Conservation (phyloP, 805 yeast genomes). For the Lachancea fermentati region DNA sequence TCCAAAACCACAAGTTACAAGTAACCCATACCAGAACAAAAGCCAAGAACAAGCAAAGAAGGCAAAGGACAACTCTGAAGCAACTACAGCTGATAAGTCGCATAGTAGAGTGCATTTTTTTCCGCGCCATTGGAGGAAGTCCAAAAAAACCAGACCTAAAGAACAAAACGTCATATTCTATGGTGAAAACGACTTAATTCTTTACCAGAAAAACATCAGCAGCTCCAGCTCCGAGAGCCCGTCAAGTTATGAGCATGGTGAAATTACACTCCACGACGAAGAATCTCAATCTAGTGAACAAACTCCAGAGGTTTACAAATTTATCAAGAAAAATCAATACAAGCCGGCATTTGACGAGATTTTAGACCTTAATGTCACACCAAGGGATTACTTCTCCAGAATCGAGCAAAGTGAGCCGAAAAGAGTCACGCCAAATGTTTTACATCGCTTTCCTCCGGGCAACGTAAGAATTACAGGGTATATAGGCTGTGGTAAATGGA, state of each 20-base stretch:
- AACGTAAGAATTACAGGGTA: slow-evolving; percentile 18
- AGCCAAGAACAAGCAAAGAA: neutral
- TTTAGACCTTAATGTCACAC: slow-evolving; percentile 9
- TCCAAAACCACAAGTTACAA: neutral
- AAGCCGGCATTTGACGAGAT: neutral
- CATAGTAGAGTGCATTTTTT: neutral
- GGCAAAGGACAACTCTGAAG: neutral
- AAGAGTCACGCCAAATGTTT: neutral
- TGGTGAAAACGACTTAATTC: neutral
- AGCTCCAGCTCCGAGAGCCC: neutral
- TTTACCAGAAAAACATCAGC: neutral
- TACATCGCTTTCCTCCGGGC: slow-evolving; percentile 6
- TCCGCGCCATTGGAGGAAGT: neutral
- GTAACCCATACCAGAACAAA: neutral
- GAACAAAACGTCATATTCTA: neutral
- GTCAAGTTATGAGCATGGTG: neutral
- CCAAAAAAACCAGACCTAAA: neutral
- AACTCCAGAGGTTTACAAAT: slow-evolving; percentile 1
- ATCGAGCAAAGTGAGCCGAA: neutral
- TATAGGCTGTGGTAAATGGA: slow-evolving; percentile 20
- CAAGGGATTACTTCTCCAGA: slow-evolving; percentile 8
- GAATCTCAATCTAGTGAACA: neutral
- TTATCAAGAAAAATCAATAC: slow-evolving; percentile 2
- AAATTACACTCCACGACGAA: neutral
- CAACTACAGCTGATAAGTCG: neutral